Percentiles rank a stretch among this genome's conserved stretches.
Conservation (phyloP, 1,284 basidiomycete species). For the Microbotryum scabiosae region DNA sequence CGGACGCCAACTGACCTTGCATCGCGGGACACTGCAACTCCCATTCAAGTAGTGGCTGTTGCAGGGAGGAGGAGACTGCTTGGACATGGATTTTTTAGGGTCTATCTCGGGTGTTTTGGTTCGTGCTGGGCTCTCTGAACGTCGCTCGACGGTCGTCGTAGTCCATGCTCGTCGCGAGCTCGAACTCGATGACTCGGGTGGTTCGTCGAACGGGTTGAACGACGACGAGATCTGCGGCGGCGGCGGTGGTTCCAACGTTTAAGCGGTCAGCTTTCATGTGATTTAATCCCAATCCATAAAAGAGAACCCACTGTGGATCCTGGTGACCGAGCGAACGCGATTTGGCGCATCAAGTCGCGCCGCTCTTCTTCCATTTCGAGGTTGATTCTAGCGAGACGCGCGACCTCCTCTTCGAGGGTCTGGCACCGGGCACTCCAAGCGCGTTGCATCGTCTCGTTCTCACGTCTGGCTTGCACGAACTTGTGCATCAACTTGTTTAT, state of each 20-base stretch:
- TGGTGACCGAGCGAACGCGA: background rate
- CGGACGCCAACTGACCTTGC: constrained; percentile 1
- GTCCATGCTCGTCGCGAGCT: background rate
- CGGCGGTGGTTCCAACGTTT: background rate
- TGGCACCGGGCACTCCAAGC: constrained; percentile 1
- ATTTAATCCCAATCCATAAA: background rate
- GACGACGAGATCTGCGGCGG: background rate
- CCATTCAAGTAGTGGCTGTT: constrained; percentile 11
- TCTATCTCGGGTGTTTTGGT: background rate
- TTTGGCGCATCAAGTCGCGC: too few species aligned
- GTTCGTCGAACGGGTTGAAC: background rate
- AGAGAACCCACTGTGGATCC: background rate
- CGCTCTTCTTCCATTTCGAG: background rate
- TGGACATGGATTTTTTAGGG: constrained; percentile 8
- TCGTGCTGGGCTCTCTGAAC: background rate
- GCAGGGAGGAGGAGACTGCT: constrained; percentile 13
- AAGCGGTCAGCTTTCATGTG: background rate
- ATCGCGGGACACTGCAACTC: constrained; percentile 2
- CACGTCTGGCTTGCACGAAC: background rate
- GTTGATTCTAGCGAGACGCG: background rate
- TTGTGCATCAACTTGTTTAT: too few species aligned
- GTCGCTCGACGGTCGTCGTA: background rate
- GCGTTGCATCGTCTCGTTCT: background rate
- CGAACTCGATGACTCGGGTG: background rate
- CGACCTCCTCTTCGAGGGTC: constrained; percentile 6